Base-by-base conservation (phyloP, 1,139 yeast genomes). In the Candida neerlandica region DNA sequence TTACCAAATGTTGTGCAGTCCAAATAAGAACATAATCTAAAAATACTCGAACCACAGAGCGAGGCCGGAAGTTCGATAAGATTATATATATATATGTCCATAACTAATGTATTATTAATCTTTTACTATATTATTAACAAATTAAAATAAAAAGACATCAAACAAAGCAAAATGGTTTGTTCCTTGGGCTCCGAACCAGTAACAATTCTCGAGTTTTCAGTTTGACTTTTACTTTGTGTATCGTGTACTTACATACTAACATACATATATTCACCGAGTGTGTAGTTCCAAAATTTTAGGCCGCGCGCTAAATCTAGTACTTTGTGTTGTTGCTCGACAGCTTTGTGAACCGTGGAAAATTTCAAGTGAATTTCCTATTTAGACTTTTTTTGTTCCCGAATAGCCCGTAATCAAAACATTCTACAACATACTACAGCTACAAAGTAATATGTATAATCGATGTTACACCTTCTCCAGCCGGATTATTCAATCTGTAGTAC, bases 351-450 rank as follows among this genome's bases (percentile, higher is more conserved):
- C 7, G 9, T 11, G 12, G 26, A 35, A 35, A 35, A 35, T 35
- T 35, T 35, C 40, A 35, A 35, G 40, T 35, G 23, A 35, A 16
- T 35, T 35, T 35, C 40, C 40, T 35, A 35, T 16, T 35, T 35
- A 10, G 40, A 35, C 23, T 35, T 35, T 18, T 16, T 35, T 35
- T 14, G 14, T 35, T 35, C 40, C 40, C 40, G 40, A 35, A 35
- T 35, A 10, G 40, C 40, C 40, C 40, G 40, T 18, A 35, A 18
- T 35, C 40, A 35, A 35, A 35, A 35, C 40, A 35, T 35, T 11
- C 15, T 12, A 18, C 5, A 35, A 35, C 6, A 19, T 14, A 18
- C 23, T 14, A 10, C n/a, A 16, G 23, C 14, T 33, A 14, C 14
- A 14, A 12, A 33, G 10, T 27, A 19, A 6, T 19, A 11, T 23